phyloP scores from a whole-genome alignment of 2,329 filamentous ascomycete genomes.

The Biscogniauxia marginata region DNA sequence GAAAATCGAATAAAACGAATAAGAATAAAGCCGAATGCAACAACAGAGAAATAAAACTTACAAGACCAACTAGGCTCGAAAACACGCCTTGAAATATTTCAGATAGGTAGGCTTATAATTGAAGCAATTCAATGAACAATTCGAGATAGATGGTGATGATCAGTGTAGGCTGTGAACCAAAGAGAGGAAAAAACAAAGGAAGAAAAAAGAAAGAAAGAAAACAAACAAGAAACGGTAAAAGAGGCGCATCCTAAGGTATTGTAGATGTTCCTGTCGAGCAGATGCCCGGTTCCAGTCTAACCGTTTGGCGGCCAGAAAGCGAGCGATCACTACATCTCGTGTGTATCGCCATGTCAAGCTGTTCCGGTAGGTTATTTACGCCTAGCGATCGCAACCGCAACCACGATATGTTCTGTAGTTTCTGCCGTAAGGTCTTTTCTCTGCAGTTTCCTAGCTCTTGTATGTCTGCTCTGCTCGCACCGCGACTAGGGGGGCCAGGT shows the following conservation, averaged over 20 bases:
- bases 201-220: neutral
- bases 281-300: neutral
- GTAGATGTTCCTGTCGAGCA: neutral
- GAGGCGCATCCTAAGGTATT: neutral
- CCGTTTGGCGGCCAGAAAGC: neutral
- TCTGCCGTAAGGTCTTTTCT: neutral
- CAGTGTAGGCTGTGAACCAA: neutral
- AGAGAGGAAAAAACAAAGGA: neutral
- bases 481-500: neutral
- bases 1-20: constrained; percentile 1
- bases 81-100: neutral
- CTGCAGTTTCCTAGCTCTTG: neutral
- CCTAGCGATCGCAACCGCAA: neutral
- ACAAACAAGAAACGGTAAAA: neutral
- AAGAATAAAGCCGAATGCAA: constrained; percentile 17
- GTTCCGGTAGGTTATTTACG: neutral
- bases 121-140: neutral
- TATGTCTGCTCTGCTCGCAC: neutral
- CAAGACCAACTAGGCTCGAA: neutral
- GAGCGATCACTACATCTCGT: neutral
- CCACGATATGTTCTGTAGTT: neutral
- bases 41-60: constrained; percentile 18
- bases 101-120: neutral
- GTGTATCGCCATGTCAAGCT: neutral
- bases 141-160: neutral